Evolutionary conservation across 1,284 basidiomycete genomes (phyloP), one percentile per base, ranked within the genome.

Genomic region (Sporisorium scitamineum): DNA sequence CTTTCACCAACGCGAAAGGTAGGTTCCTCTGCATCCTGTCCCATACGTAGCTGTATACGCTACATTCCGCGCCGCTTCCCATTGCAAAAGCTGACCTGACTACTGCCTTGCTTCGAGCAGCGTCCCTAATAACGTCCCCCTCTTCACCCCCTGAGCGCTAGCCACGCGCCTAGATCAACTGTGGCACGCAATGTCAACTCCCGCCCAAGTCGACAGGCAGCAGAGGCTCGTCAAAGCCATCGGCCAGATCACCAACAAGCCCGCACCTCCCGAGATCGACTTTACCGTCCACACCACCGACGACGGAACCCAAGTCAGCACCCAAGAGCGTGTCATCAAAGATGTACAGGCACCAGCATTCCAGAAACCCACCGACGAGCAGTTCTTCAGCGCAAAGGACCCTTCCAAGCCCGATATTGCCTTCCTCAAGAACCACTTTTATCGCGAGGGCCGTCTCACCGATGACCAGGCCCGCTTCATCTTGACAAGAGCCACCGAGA

Each of bases 361-460:
- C 91, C 89, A 89, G 76, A 90, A 92, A 62, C 96, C 96, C 0
- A 95, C 94, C 3, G 91, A 94, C 81, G 93, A 93, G 71, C 94
- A 99, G 86, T 97, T 98, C 89, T 85, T 68, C 74, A 80, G 78
- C 50, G 54, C 67, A 20, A 78, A 79, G 53, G 83, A 85, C 45
- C 82, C 83, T n/a, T 63, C 71, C 47, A 85, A 85, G 58, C 83
- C 83, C 14, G 83, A 98, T 87, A 90, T 98, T 81, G 94, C 94
- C 34, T 99, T 96, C 87, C 89, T 99, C 74, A 99, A 99, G 89
- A 98, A 98, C 83, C 96, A 99, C 87, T 97, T 99, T 85, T 98
- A 98, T 86, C 91, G 95, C 60, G 96, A 98, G 86, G 96, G 96
- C 0, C 71, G 86, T 45, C 84, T 97, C 80, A 94, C 91, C 27